A percentile compares a stretch with the other conserved stretches of the same genome.
Conservation (phyloP, 2,329 filamentous ascomycete genomes). For the Arthroderma uncinatum region DNA sequence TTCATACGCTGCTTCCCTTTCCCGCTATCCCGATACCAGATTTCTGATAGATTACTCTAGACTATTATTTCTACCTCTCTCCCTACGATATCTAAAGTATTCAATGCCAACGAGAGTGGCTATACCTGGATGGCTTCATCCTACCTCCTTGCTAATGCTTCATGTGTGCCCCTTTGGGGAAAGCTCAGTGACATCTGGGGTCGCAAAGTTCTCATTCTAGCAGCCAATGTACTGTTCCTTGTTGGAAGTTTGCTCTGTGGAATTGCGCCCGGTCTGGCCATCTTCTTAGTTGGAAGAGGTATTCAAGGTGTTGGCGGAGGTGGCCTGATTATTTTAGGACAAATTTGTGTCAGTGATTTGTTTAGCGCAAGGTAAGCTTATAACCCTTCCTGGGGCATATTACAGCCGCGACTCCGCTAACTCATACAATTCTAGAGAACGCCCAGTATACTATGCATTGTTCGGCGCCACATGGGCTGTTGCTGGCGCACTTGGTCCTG, state of each 20-base stretch:
- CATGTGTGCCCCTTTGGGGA: slow-evolving; percentile 43
- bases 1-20: not conserved
- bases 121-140: slow-evolving; percentile 32
- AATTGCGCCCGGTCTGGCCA: slow-evolving; percentile 45
- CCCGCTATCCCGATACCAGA: not conserved
- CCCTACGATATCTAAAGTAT: slow-evolving; percentile 26
- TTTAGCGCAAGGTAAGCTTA: slow-evolving; percentile 44
- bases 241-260: slow-evolving; percentile 51
- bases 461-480: slow-evolving; percentile 49
- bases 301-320: slow-evolving; percentile 55
- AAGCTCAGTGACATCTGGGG: slow-evolving; percentile 59
- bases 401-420: not conserved
- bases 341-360: slow-evolving; percentile 53
- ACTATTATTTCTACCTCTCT: slow-evolving; percentile 29
- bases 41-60: slow-evolving; percentile 4
- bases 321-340: slow-evolving; percentile 51
- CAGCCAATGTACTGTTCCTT: slow-evolving; percentile 52
- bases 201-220: slow-evolving; percentile 51
- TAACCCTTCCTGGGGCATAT: not conserved
- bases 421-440: slow-evolving; percentile 27
- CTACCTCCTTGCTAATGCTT: slow-evolving; percentile 27
- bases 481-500: slow-evolving; percentile 18
- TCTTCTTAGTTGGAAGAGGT: slow-evolving; percentile 51
- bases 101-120: slow-evolving; percentile 24
- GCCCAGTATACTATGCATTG: slow-evolving; percentile 53